phyloP scores from a whole-genome alignment of 768 basidiomycete species.

The Russula lepida region DNA sequence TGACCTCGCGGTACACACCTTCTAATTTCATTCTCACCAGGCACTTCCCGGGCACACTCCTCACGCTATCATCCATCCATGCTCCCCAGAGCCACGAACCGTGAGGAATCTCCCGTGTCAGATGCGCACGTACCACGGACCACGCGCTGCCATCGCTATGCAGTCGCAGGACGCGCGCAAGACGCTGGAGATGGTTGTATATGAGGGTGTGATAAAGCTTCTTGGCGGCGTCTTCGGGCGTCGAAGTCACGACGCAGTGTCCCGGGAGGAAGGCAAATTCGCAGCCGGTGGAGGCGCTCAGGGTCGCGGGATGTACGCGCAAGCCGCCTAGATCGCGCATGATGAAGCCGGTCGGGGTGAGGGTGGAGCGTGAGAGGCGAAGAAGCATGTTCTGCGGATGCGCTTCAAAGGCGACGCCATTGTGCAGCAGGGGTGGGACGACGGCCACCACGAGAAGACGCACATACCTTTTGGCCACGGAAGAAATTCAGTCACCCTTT shows the following conservation, averaged over 20 bases:
- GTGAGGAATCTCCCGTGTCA: slow-evolving; percentile 37
- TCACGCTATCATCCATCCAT: slow-evolving; percentile 31
- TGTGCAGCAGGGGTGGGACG: slow-evolving; percentile 42
- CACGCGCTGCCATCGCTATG: slow-evolving; percentile 46
- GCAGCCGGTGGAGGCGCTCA: slow-evolving; percentile 40
- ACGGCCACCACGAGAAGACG: slow-evolving; percentile 43
- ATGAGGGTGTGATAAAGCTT: slow-evolving; percentile 55
- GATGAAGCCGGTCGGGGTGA: slow-evolving; percentile 42
- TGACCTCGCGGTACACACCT: slow-evolving; percentile 48
- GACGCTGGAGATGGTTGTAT: slow-evolving; percentile 51
- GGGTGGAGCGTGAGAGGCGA: slow-evolving; percentile 37
- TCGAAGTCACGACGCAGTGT: slow-evolving; percentile 43
- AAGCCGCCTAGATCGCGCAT: slow-evolving; percentile 51
- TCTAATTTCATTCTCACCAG: slow-evolving; percentile 51
- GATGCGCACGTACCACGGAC: slow-evolving; percentile 40
- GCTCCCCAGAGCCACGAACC: slow-evolving; percentile 38
- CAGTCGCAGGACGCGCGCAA: slow-evolving; percentile 44
- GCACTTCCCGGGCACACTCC: slow-evolving; percentile 43
- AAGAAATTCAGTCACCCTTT: not conserved
- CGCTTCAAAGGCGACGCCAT: slow-evolving; percentile 55
- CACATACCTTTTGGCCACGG: slow-evolving; percentile 34
- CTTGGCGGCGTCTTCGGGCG: slow-evolving; percentile 43
- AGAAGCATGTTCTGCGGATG: slow-evolving; percentile 51
- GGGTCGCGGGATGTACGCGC: slow-evolving; percentile 43
- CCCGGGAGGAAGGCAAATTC: slow-evolving; percentile 45